These are phyloP conservation scores for Phytophthora constricta DNA, from an alignment of 352 stramenopile species.

Conservation along the genomic window DNA sequence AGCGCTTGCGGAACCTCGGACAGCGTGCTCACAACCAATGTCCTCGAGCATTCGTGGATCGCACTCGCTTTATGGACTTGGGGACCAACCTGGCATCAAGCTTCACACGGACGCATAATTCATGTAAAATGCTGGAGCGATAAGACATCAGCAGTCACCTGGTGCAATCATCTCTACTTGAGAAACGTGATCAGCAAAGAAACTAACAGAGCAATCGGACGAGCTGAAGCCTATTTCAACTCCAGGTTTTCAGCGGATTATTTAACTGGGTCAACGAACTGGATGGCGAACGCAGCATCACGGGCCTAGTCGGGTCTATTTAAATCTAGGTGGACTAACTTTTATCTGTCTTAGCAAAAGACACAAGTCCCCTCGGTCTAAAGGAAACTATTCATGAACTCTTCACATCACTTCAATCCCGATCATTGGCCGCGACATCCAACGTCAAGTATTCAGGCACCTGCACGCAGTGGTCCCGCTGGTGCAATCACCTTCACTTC, in stretches of 20 bases:
- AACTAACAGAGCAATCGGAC: constrained; percentile 30
- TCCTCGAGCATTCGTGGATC: constrained; percentile 27
- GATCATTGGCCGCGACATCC: not conserved
- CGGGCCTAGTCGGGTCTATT: constrained; percentile 10
- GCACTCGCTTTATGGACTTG: constrained; percentile 13
- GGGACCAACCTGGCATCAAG: constrained; percentile 8
- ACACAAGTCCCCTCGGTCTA: not conserved
- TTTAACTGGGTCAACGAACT: constrained; percentile 15
- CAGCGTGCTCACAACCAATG: constrained; percentile 26
- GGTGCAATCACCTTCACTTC: not conserved
- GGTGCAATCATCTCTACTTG: constrained; percentile 19
- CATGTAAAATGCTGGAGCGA: constrained; percentile 26
- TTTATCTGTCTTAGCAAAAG: not conserved
- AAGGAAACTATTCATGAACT: not conserved
- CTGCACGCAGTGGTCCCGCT: not conserved
- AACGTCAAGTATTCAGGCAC: not conserved
- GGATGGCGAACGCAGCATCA: constrained; percentile 30
- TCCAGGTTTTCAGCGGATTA: constrained; percentile 13
- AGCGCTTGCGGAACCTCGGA: not conserved
- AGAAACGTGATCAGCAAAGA: constrained; percentile 23
- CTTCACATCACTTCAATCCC: not conserved
- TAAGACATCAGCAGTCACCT: constrained; percentile 10
- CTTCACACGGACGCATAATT: not conserved
- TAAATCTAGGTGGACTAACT: not conserved
- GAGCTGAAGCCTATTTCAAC: constrained; percentile 13